Base-by-base conservation (phyloP, 441 rosid species). In the Manihot esculenta region DNA sequence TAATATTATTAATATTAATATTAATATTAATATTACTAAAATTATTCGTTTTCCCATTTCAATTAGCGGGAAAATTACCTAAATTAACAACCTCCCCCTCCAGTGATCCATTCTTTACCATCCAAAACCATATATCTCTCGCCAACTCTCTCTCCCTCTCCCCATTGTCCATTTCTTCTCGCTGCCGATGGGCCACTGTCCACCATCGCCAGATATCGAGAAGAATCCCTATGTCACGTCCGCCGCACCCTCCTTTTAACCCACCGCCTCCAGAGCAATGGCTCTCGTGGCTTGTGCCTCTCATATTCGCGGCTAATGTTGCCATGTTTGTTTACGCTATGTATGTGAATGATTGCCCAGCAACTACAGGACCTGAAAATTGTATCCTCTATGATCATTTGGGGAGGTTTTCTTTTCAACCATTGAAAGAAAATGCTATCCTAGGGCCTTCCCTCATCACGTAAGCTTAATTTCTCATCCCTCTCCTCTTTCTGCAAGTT, bases 281-380 rank as follows among this genome's bases (percentile, higher is more conserved):
- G 92, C 50, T 56, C 35, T 66, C 91, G 2, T 89, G 98, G 97
- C 84, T 90, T 35, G 73, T 84, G 70, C 93, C 95, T 18, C 68
- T 87, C 63, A 82, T 85, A 38, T 83, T 86, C 35, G 41, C 79
- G 30, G 88, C 74, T 35, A 77, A 91, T 44, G 42, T 81, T 24
- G 72, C 71, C n/a, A 49, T 82, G 51, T 91, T 93, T 75, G 74
- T 76, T 20, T 74, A 74, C 78, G 76, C 86, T 38, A 88, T 93
- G 98, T 82, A 89, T 53, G 60, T 83, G 26, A 89, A 93, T 41
- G 76, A 93, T 72, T 93, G 97, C 50, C 98, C 98, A 11, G 68
- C 67, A 5, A 75, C 65, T 58, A 72, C 74, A 47, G 79, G 68
- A 0, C 33, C 82, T 1, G 73, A 82, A 20, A 66, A 71, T 1